These are phyloP conservation scores for Sungouiozyma ichnusensis DNA, from an alignment of 805 yeast genomes.

Conservation along the genomic window DNA sequence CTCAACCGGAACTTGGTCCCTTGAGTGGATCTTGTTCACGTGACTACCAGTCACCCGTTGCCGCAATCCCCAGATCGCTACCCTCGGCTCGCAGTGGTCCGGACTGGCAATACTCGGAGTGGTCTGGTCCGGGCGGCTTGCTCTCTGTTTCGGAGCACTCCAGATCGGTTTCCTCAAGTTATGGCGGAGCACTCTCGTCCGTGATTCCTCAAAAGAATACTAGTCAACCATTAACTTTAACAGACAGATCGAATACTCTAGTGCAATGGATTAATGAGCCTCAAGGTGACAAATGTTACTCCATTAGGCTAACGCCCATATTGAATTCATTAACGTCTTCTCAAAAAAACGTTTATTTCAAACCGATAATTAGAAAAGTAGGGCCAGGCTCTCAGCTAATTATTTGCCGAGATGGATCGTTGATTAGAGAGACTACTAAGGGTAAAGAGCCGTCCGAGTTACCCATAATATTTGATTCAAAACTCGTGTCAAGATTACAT, in stretches of 20 bases:
- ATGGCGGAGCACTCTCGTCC: no score
- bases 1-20: neutral
- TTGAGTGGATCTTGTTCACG: neutral
- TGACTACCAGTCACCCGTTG: neutral
- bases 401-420: conserved; percentile 78
- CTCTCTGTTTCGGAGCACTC: no score
- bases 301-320: conserved; percentile 67
- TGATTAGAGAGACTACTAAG: conserved; percentile 56
- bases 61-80: neutral
- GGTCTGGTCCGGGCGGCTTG: neutral
- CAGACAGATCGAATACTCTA: neutral
- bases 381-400: conserved; percentile 51
- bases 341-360: conserved; percentile 74
- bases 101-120: neutral
- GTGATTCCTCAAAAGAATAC: no score
- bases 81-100: neutral
- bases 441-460: conserved; percentile 62
- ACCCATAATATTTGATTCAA: conserved; percentile 79
- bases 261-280: neutral
- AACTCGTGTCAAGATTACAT: conserved; percentile 87
- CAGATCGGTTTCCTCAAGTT: no score
- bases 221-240: neutral
- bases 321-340: conserved; percentile 63
- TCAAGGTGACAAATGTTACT: conserved; percentile 11
- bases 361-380: conserved; percentile 74